phyloP scores from a whole-genome alignment of 345 rosid genomes.

The Isatis tinctoria region DNA sequence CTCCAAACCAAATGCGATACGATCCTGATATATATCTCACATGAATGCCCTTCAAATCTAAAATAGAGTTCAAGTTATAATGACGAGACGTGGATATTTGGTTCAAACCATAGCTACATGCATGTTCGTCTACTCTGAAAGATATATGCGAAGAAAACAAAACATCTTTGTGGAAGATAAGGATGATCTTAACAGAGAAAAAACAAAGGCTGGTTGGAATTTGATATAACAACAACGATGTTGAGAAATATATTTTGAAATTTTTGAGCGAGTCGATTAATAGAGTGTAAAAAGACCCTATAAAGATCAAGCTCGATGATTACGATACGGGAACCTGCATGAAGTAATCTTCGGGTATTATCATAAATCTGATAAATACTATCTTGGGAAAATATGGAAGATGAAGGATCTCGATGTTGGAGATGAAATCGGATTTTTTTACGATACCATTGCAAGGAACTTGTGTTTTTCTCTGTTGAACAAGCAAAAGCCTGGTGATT shows the following conservation, averaged over 20 bases:
- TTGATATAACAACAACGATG: conserved; percentile 9
- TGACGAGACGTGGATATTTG: neutral
- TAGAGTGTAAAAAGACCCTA: neutral
- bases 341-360: neutral
- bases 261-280: neutral
- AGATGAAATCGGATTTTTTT: conserved; percentile 15
- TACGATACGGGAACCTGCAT: conserved; percentile 2
- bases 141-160: neutral
- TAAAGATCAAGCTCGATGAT: conserved; percentile 14
- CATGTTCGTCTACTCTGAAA: neutral
- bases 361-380: neutral
- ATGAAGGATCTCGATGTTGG: conserved; percentile 3
- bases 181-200: conserved; percentile 1
- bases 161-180: conserved; percentile 13
- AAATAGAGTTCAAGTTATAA: neutral
- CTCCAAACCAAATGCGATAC: neutral
- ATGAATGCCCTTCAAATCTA: neutral
- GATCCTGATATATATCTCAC: neutral
- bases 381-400: neutral
- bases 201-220: neutral
- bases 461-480: conserved; percentile 15
- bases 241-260: neutral
- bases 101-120: neutral
- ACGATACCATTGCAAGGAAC: conserved; percentile 4
- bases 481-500: neutral